phyloP scores from a whole-genome alignment of 1,139 yeast species.

The Chernovozyma sophiae-reginae region DNA sequence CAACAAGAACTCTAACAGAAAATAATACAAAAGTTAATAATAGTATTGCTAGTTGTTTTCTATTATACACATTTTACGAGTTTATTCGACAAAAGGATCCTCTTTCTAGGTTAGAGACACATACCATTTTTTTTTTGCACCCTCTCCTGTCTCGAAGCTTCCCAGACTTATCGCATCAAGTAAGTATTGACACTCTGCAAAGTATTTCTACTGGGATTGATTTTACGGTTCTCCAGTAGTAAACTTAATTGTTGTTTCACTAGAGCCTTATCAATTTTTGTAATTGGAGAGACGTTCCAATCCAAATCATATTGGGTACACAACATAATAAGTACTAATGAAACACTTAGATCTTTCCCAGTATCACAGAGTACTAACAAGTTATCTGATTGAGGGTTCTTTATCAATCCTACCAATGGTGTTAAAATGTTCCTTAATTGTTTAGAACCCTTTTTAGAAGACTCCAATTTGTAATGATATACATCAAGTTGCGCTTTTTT shows the following conservation, averaged over 20 bases:
- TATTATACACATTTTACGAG: no score
- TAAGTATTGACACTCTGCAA: constrained; percentile 59
- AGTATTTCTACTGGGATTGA: constrained; percentile 76
- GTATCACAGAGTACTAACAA: constrained; percentile 54
- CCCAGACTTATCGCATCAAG: constrained; percentile 20
- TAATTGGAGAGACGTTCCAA: constrained; percentile 26
- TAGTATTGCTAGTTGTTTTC: no score
- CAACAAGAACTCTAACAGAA: no score
- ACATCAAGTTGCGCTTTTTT: constrained; percentile 3
- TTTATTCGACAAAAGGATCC: no score
- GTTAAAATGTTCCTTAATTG: constrained; percentile 45
- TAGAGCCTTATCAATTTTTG: constrained; percentile 42
- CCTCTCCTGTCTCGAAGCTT: no score
- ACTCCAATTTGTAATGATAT: constrained; percentile 25
- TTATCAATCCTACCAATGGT: constrained; percentile 17
- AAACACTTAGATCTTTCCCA: constrained; percentile 65
- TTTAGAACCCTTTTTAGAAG: constrained; percentile 63
- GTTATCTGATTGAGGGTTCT: constrained; percentile 1
- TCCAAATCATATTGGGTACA: constrained; percentile 40
- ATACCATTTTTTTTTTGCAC: no score
- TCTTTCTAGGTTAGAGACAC: no score
- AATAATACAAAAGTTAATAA: no score
- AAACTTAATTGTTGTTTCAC: constrained; percentile 56
- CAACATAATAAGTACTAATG: constrained; percentile 51
- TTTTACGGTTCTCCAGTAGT: constrained; percentile 41